These are phyloP conservation scores for Sclerotinia sclerotiorum DNA, from an alignment of 2,329 filamentous ascomycete species.

Conservation along the genomic window DNA sequence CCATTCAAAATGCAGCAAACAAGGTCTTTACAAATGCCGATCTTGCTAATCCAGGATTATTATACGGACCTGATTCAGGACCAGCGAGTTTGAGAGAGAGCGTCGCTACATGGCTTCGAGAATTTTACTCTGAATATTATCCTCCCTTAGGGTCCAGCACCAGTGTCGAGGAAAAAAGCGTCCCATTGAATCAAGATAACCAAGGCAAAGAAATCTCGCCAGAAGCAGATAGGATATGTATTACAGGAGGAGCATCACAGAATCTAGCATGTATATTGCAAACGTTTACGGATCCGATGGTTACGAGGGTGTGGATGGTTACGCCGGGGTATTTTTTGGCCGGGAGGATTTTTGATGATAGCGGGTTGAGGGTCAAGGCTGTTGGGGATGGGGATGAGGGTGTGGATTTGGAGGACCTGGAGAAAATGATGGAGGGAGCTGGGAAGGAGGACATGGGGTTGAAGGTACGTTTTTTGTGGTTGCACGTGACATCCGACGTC, in stretches of 20 bases:
- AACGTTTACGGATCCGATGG: constrained; percentile 75
- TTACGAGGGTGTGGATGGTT: constrained; percentile 79
- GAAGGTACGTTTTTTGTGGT: neutral
- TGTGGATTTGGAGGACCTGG: constrained; percentile 64
- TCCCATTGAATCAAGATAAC: neutral
- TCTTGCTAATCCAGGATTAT: constrained; percentile 45
- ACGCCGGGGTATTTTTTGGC: constrained; percentile 83
- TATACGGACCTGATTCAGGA: constrained; percentile 78
- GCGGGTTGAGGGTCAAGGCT: constrained; percentile 69
- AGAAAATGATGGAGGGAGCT: constrained; percentile 36
- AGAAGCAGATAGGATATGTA: constrained; percentile 61
- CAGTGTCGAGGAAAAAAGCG: neutral
- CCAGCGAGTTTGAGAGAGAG: constrained; percentile 66
- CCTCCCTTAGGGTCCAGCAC: neutral
- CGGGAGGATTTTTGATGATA: constrained; percentile 81
- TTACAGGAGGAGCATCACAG: constrained; percentile 84
- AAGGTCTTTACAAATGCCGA: constrained; percentile 60
- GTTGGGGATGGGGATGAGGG: constrained; percentile 78
- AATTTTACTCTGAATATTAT: constrained; percentile 39
- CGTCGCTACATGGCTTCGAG: constrained; percentile 70
- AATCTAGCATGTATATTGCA: constrained; percentile 74
- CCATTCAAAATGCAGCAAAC: constrained; percentile 46
- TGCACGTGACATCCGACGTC: constrained; percentile 1
- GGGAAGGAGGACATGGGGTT: constrained; percentile 20
- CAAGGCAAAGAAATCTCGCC: neutral